Evolutionary conservation across 331 rosid species (phyloP), one percentile per base, ranked within the genome.

Genomic region (Erythrophleum ivorense): DNA sequence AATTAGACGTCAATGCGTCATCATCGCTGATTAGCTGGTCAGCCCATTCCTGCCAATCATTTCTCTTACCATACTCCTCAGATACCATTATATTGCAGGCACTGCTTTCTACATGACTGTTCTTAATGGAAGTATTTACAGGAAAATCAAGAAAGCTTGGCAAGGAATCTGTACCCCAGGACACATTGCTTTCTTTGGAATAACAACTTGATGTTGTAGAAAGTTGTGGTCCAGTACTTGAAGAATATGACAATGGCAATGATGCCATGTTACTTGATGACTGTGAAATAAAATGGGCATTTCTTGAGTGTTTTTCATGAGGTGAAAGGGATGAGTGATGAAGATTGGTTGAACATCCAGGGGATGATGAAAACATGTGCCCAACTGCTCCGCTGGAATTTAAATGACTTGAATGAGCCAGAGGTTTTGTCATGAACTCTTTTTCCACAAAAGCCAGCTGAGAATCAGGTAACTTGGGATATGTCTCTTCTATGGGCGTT

Each of bases 11-110:
- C 87, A 95, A 85, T 43, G 93, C 74, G 82, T 89, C 95, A 16
- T 90, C 97, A 79, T 94, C 99, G 38, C 91, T 87, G 57, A 96
- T 94, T 67, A 92, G 89, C 83, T 91, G 92, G 85, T 92, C 97
- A n/a, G 98, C 97, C 99, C 99, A 96, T 46, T 90, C 98, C 73
- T 87, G 97, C 97, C 98, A 94, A 83, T 90, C 97, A 77, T 77
- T 84, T 76, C 76, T 86, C 91, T 90, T 93, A 80, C 87, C 71
- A 80, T 87, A 87, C 80, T 93, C 99, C 71, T 91, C 98, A 40
- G 91, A 75, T 63, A 87, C 87, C 88, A 93, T 77, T 71, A 88
- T 76, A 82, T 85, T 87, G 82, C 97, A 87, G 78, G 88, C 88
- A 87, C 89, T 83, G 85, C 83, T 84, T 80, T 91, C 95, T 84